These are phyloP conservation scores for Cardamine chenopodiifolia DNA, from an alignment of 345 rosid genomes.

Conservation along the genomic window DNA sequence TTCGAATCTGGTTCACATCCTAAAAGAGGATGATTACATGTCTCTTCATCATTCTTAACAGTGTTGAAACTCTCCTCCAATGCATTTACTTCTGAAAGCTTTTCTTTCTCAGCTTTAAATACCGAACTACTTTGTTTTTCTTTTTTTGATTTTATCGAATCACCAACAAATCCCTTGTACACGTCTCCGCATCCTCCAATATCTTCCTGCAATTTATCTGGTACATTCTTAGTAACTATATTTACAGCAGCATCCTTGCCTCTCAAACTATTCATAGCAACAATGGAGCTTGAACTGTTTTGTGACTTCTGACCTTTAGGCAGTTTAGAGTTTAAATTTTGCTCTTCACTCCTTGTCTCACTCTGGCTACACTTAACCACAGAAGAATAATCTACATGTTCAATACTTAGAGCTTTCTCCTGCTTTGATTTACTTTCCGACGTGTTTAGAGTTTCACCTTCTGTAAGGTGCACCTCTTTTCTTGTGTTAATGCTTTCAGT, in stretches of 20 bases:
- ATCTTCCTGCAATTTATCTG: conserved; percentile 51
- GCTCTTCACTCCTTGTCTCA: conserved; percentile 46
- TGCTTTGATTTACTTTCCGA: conserved; percentile 48
- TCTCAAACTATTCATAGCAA: conserved; percentile 49
- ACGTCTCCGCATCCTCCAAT: conserved; percentile 53
- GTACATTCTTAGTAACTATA: conserved; percentile 48
- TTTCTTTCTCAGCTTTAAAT: conserved; percentile 35
- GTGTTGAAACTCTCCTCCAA: conserved; percentile 25
- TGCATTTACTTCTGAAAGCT: conserved; percentile 26
- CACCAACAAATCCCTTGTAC: conserved; percentile 44
- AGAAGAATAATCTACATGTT: conserved; percentile 39
- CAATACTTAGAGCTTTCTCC: conserved; percentile 47
- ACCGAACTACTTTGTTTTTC: conserved; percentile 36
- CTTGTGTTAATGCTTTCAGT: conserved; percentile 49
- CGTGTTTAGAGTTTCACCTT: conserved; percentile 46
- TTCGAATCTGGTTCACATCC: conserved; percentile 53
- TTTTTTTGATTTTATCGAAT: conserved; percentile 43
- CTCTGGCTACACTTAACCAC: conserved; percentile 50
- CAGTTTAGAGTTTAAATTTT: conserved; percentile 41
- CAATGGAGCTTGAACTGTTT: conserved; percentile 33
- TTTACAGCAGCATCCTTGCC: conserved; percentile 47
- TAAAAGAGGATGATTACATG: conserved; percentile 45
- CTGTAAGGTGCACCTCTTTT: conserved; percentile 48
- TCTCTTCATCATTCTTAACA: conserved; percentile 43
- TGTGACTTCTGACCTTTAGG: conserved; percentile 43